These are phyloP conservation scores for Lotus japonicus DNA, from an alignment of 306 rosid species.

Conservation along the genomic window DNA sequence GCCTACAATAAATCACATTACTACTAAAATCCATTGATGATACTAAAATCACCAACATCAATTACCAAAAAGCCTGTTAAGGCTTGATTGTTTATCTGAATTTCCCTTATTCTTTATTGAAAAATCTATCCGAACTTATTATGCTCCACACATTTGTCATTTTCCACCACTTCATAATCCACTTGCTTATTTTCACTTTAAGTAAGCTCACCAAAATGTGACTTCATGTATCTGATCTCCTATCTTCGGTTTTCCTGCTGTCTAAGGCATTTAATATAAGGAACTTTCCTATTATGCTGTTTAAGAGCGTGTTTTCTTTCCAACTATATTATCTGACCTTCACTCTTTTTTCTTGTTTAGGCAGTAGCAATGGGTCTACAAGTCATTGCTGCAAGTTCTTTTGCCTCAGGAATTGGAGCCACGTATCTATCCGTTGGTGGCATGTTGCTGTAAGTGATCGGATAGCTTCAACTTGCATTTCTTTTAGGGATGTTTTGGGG, in stretches of 20 bases:
- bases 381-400: conserved; percentile 59
- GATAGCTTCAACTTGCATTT: conserved; percentile 15
- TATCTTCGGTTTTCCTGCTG: background rate
- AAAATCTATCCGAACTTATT: background rate
- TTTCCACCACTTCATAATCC: background rate
- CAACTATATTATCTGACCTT: conserved; percentile 15
- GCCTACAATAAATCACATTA: too few species aligned
- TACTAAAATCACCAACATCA: too few species aligned
- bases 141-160: background rate
- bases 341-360: conserved; percentile 38
- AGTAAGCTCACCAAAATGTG: background rate
- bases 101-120: background rate
- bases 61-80: background rate
- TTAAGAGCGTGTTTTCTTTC: background rate
- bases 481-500: background rate
- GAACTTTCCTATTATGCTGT: background rate
- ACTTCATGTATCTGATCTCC: background rate
- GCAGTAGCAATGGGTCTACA: conserved; percentile 62
- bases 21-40: too few species aligned
- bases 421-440: conserved; percentile 72
- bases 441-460: conserved; percentile 67
- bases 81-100: background rate
- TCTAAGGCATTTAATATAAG: background rate
- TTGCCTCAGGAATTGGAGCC: conserved; percentile 42
- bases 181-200: background rate